phyloP scores from a whole-genome alignment of 352 stramenopile genomes.

The Phytopythium oedochilum region DNA sequence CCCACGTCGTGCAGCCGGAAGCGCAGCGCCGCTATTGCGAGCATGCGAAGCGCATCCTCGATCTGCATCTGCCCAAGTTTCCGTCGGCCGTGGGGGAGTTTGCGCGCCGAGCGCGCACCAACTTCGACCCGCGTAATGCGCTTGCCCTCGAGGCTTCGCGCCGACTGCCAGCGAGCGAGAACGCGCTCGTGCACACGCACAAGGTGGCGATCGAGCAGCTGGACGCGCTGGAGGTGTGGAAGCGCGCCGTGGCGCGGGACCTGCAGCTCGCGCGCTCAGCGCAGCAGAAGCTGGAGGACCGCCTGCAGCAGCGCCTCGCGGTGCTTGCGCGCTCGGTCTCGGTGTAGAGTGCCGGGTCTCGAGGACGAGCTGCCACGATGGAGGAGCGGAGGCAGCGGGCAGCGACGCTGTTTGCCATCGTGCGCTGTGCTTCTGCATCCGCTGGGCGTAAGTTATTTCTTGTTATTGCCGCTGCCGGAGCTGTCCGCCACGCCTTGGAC shows the following conservation, averaged over 20 bases:
- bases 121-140: conserved; percentile 52
- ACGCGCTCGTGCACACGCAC: conserved; percentile 67
- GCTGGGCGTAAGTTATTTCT: conserved; percentile 9
- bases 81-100: conserved; percentile 56
- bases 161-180: conserved; percentile 61
- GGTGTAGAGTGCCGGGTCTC: conserved; percentile 20
- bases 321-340: conserved; percentile 50
- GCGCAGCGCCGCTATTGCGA: conserved; percentile 54
- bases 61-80: conserved; percentile 59
- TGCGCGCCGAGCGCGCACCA: conserved; percentile 51
- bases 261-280: conserved; percentile 38
- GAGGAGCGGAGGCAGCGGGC: background rate
- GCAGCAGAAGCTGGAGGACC: conserved; percentile 43
- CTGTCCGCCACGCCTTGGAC: background rate
- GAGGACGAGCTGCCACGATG: background rate
- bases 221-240: conserved; percentile 64
- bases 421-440: background rate
- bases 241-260: conserved; percentile 47
- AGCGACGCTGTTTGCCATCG: background rate
- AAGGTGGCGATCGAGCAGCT: conserved; percentile 76
- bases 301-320: conserved; percentile 62
- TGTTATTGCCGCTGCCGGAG: conserved; percentile 1
- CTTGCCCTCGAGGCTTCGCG: conserved; percentile 52
- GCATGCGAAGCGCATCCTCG: conserved; percentile 40
- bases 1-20: conserved; percentile 66